phyloP scores from a whole-genome alignment of 2,329 filamentous ascomycete species.

The Colletotrichum karsti region DNA sequence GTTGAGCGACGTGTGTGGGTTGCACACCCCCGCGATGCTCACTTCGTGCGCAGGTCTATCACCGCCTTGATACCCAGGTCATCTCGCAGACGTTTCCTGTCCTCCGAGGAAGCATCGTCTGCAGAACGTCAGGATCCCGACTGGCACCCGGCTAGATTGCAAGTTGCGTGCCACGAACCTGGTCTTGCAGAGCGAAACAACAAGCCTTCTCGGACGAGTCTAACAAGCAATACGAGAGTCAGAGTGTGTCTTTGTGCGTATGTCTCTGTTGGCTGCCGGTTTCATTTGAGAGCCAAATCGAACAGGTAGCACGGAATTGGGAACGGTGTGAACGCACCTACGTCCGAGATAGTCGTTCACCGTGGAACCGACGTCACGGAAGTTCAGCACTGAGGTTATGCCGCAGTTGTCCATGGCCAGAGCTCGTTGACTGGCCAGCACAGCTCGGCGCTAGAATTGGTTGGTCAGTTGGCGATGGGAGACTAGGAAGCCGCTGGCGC shows the following conservation, averaged over 20 bases:
- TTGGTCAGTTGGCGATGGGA: background rate
- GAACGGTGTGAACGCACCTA: slow-evolving; percentile 52
- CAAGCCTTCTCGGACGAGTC: slow-evolving; percentile 66
- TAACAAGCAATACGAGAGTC: slow-evolving; percentile 31
- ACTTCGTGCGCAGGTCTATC: slow-evolving; percentile 83
- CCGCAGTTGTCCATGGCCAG: slow-evolving; percentile 17
- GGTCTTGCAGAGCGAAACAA: slow-evolving; percentile 75
- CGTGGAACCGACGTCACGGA: slow-evolving; percentile 77
- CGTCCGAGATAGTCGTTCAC: slow-evolving; percentile 68
- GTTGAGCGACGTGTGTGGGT: background rate
- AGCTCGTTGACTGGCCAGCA: background rate
- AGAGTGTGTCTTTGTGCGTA: background rate
- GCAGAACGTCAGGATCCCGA: background rate
- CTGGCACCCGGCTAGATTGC: background rate
- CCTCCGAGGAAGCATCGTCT: slow-evolving; percentile 76
- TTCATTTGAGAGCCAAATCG: slow-evolving; percentile 4
- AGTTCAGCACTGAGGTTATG: slow-evolving; percentile 67
- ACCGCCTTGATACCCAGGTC: slow-evolving; percentile 75
- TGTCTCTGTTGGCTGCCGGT: slow-evolving; percentile 4
- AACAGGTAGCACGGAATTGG: background rate
- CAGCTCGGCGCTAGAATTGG: background rate
- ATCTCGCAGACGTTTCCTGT: slow-evolving; percentile 66
- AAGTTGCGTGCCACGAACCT: slow-evolving; percentile 43
- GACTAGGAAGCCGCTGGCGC: background rate
- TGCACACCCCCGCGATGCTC: slow-evolving; percentile 32